A percentile compares a stretch with the other conserved stretches of the same genome.
These are phyloP conservation scores for Carex sylvatica DNA, from an alignment of 202 grass and related monocot genomes.

Conservation along the genomic window DNA sequence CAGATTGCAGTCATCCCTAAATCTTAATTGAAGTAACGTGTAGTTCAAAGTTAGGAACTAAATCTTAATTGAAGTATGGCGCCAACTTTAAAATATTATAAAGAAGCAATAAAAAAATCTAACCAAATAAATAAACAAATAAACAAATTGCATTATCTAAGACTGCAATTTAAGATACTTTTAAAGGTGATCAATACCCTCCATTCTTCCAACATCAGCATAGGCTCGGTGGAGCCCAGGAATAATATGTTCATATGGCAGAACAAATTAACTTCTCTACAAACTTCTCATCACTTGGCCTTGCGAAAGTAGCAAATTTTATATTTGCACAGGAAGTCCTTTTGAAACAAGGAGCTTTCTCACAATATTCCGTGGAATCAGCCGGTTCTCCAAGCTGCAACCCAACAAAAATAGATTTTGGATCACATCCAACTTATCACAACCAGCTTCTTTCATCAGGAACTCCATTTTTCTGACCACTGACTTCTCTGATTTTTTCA, in stretches of 20 bases:
- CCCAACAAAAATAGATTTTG: slow-evolving; percentile 7
- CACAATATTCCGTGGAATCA: slow-evolving; percentile 26
- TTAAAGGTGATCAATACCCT: not conserved
- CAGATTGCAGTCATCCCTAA: too few species aligned
- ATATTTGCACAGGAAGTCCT: not conserved
- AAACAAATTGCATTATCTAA: too few species aligned
- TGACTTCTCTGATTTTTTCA: not conserved
- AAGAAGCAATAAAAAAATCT: too few species aligned
- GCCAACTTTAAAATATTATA: too few species aligned
- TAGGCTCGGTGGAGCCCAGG: slow-evolving; percentile 11
- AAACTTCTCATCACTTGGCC: slow-evolving; percentile 15
- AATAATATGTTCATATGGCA: slow-evolving; percentile 14
- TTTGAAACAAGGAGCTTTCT: slow-evolving; percentile 27
- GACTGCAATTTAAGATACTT: too few species aligned
- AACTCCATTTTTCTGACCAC: not conserved
- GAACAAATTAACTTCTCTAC: slow-evolving; percentile 8
- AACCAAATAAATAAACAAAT: too few species aligned
- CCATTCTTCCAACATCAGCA: not conserved
- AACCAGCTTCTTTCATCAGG: slow-evolving; percentile 22
- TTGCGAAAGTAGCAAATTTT: not conserved
- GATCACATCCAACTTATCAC: not conserved
- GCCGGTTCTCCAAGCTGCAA: slow-evolving; percentile 31
- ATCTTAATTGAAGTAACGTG: too few species aligned
- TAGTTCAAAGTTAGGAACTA: too few species aligned
- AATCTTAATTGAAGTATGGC: too few species aligned